Conservation (phyloP, 2,329 filamentous ascomycete genomes). For the Fusarium sp. region DNA sequence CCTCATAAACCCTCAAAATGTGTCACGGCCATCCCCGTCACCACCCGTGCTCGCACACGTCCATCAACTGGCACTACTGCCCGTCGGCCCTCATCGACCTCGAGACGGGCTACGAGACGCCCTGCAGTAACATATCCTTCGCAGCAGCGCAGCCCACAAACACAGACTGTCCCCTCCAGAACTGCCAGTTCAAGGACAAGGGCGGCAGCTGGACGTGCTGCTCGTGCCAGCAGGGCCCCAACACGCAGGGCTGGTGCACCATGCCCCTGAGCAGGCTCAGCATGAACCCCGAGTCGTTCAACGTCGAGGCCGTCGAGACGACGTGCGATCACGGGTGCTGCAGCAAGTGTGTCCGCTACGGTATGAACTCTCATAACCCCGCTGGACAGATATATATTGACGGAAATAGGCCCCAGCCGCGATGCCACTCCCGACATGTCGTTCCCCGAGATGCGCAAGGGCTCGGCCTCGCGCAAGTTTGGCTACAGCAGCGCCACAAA, state of each 20-base stretch:
- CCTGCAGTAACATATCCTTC: conserved; percentile 66
- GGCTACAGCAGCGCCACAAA: conserved; percentile 51
- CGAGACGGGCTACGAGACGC: conserved; percentile 64
- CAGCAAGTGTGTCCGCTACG: conserved; percentile 61
- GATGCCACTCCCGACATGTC: conserved; percentile 55
- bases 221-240: conserved; percentile 66
- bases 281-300: conserved; percentile 52
- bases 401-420: conserved; percentile 50
- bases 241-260: conserved; percentile 69
- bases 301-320: conserved; percentile 56
- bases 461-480: conserved; percentile 56
- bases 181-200: conserved; percentile 67
- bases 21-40: conserved; percentile 69
- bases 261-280: conserved; percentile 53
- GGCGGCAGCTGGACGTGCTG: conserved; percentile 70
- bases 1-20: conserved; percentile 56
- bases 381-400: neutral
- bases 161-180: conserved; percentile 63
- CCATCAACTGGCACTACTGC: conserved; percentile 70
- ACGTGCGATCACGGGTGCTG: conserved; percentile 70
- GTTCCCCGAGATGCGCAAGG: conserved; percentile 57
- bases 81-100: conserved; percentile 63
- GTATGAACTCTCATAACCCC: conserved; percentile 47
- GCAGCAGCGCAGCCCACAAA: conserved; percentile 62
- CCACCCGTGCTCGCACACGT: conserved; percentile 69